Evolutionary conservation across 2,329 filamentous ascomycete species (phyloP).

Genomic region (Chrysosporium queenslandicum): DNA sequence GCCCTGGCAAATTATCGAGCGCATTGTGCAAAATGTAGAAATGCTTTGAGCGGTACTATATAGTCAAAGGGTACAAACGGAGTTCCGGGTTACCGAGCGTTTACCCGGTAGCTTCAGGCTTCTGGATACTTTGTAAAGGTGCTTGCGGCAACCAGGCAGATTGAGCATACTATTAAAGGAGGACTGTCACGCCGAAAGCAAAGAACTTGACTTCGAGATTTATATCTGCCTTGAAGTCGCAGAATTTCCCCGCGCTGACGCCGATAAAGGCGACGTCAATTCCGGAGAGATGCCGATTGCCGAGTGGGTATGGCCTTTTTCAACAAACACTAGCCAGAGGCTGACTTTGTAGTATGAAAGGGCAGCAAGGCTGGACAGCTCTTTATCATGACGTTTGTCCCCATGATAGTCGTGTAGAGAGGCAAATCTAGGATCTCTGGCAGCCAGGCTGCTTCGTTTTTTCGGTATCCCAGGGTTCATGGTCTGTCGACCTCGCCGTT

Average conservation of each 20-base stretch:
- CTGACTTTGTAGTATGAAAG: no score
- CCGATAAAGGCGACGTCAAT: neutral
- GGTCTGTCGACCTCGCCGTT: no score
- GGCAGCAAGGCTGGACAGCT: no score
- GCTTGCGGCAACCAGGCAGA: neutral
- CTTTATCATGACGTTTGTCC: no score
- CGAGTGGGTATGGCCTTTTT: no score
- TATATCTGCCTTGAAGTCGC: neutral
- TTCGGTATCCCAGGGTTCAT: no score
- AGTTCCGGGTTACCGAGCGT: neutral
- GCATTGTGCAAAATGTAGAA: slow-evolving; percentile 17
- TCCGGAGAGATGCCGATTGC: neutral
- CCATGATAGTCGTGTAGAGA: no score
- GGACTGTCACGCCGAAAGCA: no score
- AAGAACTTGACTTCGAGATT: neutral
- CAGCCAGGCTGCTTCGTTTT: no score
- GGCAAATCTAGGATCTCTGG: no score
- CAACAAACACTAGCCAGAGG: neutral
- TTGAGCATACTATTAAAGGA: neutral
- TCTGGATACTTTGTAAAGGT: neutral
- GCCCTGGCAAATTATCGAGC: slow-evolving; percentile 21
- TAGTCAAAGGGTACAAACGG: neutral
- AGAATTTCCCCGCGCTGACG: neutral
- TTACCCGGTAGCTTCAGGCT: neutral
- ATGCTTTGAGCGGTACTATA: neutral